Conservation (phyloP, 2,329 filamentous ascomycete genomes). For the Microsporum audouinii region DNA sequence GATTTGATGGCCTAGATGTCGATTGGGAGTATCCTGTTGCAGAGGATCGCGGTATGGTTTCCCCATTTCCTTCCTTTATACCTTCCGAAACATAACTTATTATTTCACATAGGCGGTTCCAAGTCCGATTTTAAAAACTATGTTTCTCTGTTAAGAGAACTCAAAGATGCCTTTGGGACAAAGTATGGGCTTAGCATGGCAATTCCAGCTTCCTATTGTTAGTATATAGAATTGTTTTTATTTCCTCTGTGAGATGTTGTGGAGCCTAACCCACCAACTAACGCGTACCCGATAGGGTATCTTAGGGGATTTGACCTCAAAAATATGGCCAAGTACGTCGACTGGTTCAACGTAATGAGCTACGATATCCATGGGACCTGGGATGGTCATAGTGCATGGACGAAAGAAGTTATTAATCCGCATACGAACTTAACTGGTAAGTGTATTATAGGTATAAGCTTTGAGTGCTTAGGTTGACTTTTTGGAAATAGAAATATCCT, state of each 20-base stretch:
- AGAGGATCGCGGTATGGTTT: slow-evolving; percentile 22
- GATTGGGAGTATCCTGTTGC: slow-evolving; percentile 22
- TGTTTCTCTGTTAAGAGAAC: slow-evolving; percentile 9
- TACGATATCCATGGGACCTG: slow-evolving; percentile 22
- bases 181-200: slow-evolving; percentile 11
- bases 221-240: neutral
- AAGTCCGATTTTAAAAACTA: slow-evolving; percentile 10
- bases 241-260: neutral
- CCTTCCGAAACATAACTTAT: neutral
- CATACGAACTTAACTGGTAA: slow-evolving; percentile 23
- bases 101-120: slow-evolving; percentile 19
- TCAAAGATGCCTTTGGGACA: slow-evolving; percentile 4
- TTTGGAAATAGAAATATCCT: slow-evolving; percentile 19
- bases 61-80: neutral
- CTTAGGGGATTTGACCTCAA: slow-evolving; percentile 19
- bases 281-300: slow-evolving; percentile 13
- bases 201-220: slow-evolving; percentile 10
- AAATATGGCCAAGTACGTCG: slow-evolving; percentile 14
- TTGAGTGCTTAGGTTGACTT: slow-evolving; percentile 12
- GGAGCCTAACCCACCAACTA: neutral
- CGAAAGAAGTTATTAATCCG: slow-evolving; percentile 10
- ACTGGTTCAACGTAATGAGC: slow-evolving; percentile 22
- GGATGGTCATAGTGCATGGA: slow-evolving; percentile 16
- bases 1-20: slow-evolving; percentile 14
- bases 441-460: slow-evolving; percentile 11